Percentiles rank a stretch among this genome's conserved stretches.
phyloP scores from a whole-genome alignment of 2,329 filamentous ascomycete species.

The Ceratocystis eucalypticola region DNA sequence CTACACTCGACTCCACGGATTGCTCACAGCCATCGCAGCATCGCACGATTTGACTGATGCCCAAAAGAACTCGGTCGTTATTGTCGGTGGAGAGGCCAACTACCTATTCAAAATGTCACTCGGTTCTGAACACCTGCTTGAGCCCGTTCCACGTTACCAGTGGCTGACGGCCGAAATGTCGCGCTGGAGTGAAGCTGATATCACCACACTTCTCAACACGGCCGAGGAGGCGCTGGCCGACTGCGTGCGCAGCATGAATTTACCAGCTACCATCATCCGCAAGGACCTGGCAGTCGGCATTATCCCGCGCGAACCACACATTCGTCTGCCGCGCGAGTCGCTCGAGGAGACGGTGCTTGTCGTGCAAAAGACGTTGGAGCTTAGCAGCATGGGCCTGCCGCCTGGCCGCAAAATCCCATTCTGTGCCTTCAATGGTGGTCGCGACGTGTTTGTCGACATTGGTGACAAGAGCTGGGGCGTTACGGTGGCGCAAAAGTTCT shows the following conservation, averaged over 20 bases:
- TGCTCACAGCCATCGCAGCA: constrained; percentile 62
- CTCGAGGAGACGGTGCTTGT: constrained; percentile 93
- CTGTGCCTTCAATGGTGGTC: constrained; percentile 95
- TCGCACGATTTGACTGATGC: constrained; percentile 45
- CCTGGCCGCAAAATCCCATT: constrained; percentile 52
- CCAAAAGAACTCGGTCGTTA: constrained; percentile 66
- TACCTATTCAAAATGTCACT: constrained; percentile 76
- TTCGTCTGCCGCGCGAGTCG: constrained; percentile 69
- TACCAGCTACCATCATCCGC: constrained; percentile 67
- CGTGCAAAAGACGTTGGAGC: constrained; percentile 82
- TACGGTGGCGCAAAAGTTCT: constrained; percentile 79
- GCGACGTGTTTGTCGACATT: constrained; percentile 96
- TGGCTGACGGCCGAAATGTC: constrained; percentile 73
- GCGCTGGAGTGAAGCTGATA: constrained; percentile 62
- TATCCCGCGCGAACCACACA: constrained; percentile 47
- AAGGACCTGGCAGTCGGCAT: constrained; percentile 82
- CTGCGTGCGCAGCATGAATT: constrained; percentile 63
- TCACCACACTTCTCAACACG: constrained; percentile 69
- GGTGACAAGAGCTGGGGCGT: constrained; percentile 97
- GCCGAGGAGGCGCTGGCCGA: constrained; percentile 74
- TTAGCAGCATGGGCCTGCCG: constrained; percentile 44
- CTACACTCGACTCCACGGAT: constrained; percentile 71
- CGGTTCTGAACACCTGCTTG: constrained; percentile 50
- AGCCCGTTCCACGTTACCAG: constrained; percentile 48
- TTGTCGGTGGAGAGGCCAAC: constrained; percentile 93